phyloP scores from a whole-genome alignment of 2,329 filamentous ascomycete species.

The Colletotrichum spinosum region DNA sequence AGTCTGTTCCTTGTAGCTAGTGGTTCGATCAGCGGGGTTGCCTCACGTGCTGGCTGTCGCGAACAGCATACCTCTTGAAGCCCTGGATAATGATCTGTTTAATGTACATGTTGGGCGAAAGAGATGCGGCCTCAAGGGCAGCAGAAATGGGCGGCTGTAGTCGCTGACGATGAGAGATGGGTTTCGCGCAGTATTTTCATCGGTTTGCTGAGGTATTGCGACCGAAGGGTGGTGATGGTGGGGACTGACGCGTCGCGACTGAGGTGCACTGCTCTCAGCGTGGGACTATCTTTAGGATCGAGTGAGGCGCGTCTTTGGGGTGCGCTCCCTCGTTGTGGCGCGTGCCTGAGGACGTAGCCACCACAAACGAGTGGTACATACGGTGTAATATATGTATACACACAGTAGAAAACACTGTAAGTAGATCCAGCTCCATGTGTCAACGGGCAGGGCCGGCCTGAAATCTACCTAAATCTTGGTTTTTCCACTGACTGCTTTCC shows the following conservation, averaged over 20 bases:
- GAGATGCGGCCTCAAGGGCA: constrained; percentile 34
- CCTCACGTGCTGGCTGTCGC: constrained; percentile 36
- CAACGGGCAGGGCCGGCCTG: no score
- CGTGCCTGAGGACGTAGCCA: constrained; percentile 31
- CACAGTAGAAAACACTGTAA: background rate
- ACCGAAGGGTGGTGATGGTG: constrained; percentile 31
- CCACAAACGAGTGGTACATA: no score
- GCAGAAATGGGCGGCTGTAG: constrained; percentile 27
- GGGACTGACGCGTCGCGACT: constrained; percentile 35
- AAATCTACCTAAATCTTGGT: no score
- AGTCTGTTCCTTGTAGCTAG: constrained; percentile 98
- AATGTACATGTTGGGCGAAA: constrained; percentile 81
- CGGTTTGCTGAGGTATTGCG: constrained; percentile 19
- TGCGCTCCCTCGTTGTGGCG: constrained; percentile 22
- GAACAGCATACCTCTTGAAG: constrained; percentile 86
- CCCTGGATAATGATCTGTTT: constrained; percentile 99
- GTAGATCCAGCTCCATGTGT: no score
- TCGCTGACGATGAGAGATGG: constrained; percentile 20
- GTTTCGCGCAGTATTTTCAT: constrained; percentile 35
- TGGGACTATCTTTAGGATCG: constrained; percentile 20
- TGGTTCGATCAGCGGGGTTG: constrained; percentile 39
- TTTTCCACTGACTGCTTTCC: background rate
- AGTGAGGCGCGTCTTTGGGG: constrained; percentile 25
- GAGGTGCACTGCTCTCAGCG: constrained; percentile 28
- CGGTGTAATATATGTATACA: background rate